These are phyloP conservation scores for Symbiodinium natans DNA, from an alignment of 73 alveolate species.

Conservation along the genomic window DNA sequence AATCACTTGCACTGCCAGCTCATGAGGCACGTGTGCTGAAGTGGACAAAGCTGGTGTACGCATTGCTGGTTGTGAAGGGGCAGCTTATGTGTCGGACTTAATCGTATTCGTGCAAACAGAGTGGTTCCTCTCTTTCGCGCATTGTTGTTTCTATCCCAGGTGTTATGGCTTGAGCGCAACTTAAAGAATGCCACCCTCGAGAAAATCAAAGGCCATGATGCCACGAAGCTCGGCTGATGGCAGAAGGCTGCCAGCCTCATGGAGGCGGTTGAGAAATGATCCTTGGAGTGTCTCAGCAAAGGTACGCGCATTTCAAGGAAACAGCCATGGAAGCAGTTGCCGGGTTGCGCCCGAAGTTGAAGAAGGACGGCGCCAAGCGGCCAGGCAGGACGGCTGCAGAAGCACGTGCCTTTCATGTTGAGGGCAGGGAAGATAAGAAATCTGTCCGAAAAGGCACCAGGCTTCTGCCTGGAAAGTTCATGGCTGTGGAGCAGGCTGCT, in stretches of 20 bases:
- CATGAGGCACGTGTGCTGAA: slow-evolving; percentile 54
- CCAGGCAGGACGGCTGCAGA: not conserved
- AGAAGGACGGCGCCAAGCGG: slow-evolving; percentile 87
- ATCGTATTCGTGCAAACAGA: not conserved
- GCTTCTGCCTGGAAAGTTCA: slow-evolving; percentile 74
- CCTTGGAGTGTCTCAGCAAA: not conserved
- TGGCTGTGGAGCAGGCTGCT: slow-evolving; percentile 94
- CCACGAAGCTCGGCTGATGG: not conserved
- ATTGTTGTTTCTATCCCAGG: not conserved
- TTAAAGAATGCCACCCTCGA: slow-evolving; percentile 72
- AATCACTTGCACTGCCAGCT: too few relatives aligned
- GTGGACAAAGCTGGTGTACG: slow-evolving; percentile 93
- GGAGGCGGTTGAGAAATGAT: not conserved
- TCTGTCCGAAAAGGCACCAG: slow-evolving; percentile 8
- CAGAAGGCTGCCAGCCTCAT: not conserved
- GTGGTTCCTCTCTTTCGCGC: too few relatives aligned
- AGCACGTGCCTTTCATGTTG: too few relatives aligned
- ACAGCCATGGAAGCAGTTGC: slow-evolving; percentile 80
- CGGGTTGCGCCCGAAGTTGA: slow-evolving; percentile 86
- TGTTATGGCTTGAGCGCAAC: slow-evolving; percentile 91
- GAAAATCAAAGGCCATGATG: slow-evolving; percentile 81
- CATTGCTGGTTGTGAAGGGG: slow-evolving; percentile 91
- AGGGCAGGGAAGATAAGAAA: too few relatives aligned
- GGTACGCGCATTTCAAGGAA: slow-evolving; percentile 58
- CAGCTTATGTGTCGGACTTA: slow-evolving; percentile 79